A percentile compares a stretch with the other conserved stretches of the same genome.
Conservation (phyloP, 345 rosid species). For the Excoecaria agallocha region DNA sequence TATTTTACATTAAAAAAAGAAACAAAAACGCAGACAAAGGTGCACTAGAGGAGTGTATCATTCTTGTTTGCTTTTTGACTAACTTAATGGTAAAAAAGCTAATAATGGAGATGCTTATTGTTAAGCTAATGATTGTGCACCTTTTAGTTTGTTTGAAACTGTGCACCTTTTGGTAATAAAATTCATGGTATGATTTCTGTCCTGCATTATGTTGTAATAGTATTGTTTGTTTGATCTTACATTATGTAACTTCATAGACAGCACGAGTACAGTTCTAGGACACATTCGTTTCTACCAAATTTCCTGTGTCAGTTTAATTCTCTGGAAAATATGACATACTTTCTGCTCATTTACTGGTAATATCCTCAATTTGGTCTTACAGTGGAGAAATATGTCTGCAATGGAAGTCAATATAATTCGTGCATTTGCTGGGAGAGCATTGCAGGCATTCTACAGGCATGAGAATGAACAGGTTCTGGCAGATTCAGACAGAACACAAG, state of each 20-base stretch:
- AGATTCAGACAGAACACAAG: slow-evolving; percentile 51
- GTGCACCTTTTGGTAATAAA: background rate
- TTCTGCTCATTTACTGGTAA: slow-evolving; percentile 17
- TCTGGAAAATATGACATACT: background rate
- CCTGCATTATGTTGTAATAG: background rate
- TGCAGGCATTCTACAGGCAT: slow-evolving; percentile 87
- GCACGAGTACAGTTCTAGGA: background rate
- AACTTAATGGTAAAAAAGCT: background rate
- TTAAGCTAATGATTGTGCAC: background rate
- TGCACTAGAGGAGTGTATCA: background rate
- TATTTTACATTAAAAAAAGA: no score
- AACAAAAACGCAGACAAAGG: no score
- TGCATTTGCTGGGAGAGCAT: slow-evolving; percentile 84
- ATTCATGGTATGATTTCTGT: background rate
- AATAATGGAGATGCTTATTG: background rate
- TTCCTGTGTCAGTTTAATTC: background rate
- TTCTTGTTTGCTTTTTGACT: background rate
- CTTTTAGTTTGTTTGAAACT: background rate
- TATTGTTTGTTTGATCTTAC: background rate
- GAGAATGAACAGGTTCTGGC: slow-evolving; percentile 64
- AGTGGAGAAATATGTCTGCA: slow-evolving; percentile 87
- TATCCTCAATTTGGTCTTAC: slow-evolving; percentile 24
- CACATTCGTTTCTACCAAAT: background rate
- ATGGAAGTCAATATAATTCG: slow-evolving; percentile 97
- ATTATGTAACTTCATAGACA: background rate